Percentiles rank a stretch among this genome's conserved stretches.
Conservation (phyloP, 2,329 filamentous ascomycete species). For the Stemphylium lycopersici region DNA sequence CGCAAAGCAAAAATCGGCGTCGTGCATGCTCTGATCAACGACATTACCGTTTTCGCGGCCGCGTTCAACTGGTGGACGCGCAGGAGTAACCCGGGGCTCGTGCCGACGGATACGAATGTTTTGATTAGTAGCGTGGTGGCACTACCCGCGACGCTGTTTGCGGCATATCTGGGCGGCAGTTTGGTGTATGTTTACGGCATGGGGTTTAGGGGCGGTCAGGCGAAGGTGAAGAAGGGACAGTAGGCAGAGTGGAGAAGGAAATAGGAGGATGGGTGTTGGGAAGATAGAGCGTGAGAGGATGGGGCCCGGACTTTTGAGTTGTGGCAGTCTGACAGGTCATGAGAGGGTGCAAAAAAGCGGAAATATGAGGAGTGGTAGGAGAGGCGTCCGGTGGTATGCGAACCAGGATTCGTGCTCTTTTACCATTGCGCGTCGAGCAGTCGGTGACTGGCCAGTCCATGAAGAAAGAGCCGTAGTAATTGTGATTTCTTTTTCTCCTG, state of each 20-base stretch:
- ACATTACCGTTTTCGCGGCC: conserved; percentile 48
- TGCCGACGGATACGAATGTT: conserved; percentile 47
- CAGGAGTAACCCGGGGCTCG: conserved; percentile 41
- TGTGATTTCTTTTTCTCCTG: too few species aligned
- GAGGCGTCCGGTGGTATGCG: too few species aligned
- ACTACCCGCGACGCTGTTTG: conserved; percentile 45
- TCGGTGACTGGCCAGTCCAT: too few species aligned
- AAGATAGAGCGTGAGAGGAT: too few species aligned
- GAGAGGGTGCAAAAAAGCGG: too few species aligned
- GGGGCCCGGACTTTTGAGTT: too few species aligned
- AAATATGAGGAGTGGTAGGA: too few species aligned
- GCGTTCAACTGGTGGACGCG: conserved; percentile 55
- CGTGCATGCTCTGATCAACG: conserved; percentile 52
- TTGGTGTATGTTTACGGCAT: conserved; percentile 56
- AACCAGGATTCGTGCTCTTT: too few species aligned
- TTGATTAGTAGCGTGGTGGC: conserved; percentile 46
- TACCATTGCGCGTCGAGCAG: too few species aligned
- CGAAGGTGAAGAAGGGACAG: conserved; percentile 38
- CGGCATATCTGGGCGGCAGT: conserved; percentile 52
- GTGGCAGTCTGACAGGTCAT: too few species aligned
- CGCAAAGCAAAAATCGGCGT: conserved; percentile 51
- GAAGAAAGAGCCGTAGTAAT: too few species aligned
- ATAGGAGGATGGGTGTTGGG: too few species aligned
- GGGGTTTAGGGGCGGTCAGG: conserved; percentile 44
- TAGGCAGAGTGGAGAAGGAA: not conserved